Conservation (phyloP, 768 basidiomycete species). For the Mycena olivaceomarginata region DNA sequence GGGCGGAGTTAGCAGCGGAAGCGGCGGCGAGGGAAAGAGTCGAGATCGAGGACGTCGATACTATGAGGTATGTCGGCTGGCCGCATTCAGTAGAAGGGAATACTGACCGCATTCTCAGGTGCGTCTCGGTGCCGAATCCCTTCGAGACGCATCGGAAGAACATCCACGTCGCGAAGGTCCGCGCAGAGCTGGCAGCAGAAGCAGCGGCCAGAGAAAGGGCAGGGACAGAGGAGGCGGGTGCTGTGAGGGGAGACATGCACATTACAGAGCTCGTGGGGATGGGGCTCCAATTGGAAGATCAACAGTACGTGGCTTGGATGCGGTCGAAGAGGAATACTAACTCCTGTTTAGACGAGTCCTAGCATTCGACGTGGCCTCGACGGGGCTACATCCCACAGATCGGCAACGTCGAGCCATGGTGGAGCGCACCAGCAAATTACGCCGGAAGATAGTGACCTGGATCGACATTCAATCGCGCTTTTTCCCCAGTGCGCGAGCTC, state of each 20-base stretch:
- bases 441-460: too few relatives aligned
- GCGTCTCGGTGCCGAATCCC: constrained; percentile 16
- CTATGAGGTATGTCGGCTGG: not conserved
- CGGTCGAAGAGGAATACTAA: too few relatives aligned
- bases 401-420: too few relatives aligned
- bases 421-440: too few relatives aligned
- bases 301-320: constrained; percentile 22
- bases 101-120: too few relatives aligned
- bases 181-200: constrained; percentile 40
- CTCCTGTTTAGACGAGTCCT: too few relatives aligned
- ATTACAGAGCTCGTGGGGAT: constrained; percentile 29
- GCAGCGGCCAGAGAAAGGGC: not conserved
- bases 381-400: too few relatives aligned
- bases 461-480: not conserved
- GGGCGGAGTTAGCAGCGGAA: constrained; percentile 41
- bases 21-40: not conserved
- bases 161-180: constrained; percentile 37
- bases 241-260: constrained; percentile 25
- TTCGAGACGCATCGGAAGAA: constrained; percentile 26
- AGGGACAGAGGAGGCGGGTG: not conserved
- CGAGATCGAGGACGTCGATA: not conserved
- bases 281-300: constrained; percentile 40
- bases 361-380: too few relatives aligned
- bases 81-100: too few relatives aligned
- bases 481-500: not conserved